phyloP scores from a whole-genome alignment of 129 eudicot genomes.

The Escallonia rubra region DNA sequence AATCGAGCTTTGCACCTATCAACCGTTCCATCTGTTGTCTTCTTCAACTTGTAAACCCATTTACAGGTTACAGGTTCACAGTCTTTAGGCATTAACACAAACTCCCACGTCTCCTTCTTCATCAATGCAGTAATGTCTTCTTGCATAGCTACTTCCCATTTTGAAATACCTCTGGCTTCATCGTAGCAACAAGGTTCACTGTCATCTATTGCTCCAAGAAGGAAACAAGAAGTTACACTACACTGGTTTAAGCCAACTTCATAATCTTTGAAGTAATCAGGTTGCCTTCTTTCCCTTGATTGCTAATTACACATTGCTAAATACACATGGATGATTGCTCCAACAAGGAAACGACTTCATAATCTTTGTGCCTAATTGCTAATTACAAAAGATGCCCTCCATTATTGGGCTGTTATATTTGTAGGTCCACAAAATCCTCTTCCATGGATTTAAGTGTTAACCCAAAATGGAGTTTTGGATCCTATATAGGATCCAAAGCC shows the following conservation, averaged over 20 bases:
- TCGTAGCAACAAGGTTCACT: slow-evolving; percentile 2
- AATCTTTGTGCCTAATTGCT: too few species aligned
- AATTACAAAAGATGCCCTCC: too few species aligned
- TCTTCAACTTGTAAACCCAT: slow-evolving; percentile 5
- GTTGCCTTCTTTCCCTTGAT: background rate
- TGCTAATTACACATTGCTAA: too few species aligned
- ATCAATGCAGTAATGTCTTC: slow-evolving; percentile 4
- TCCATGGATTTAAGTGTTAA: too few species aligned
- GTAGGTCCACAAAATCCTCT: too few species aligned
- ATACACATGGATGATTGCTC: too few species aligned
- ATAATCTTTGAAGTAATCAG: slow-evolving; percentile 3
- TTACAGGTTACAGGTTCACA: slow-evolving; percentile 2
- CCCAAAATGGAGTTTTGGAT: too few species aligned
- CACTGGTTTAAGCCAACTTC: too few species aligned
- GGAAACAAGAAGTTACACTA: slow-evolving; percentile 2
- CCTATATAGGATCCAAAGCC: too few species aligned
- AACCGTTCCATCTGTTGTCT: background rate
- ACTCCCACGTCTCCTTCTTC: slow-evolving; percentile 2
- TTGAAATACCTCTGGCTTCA: slow-evolving; percentile 2
- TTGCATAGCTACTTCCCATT: slow-evolving; percentile 7
- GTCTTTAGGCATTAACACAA: background rate
- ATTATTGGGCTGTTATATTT: too few species aligned
- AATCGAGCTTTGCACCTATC: slow-evolving; percentile 1
- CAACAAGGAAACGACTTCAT: too few species aligned
- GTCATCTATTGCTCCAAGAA: background rate